These are phyloP conservation scores for Macrolepiota albuminosa DNA, from an alignment of 768 basidiomycete genomes.

Conservation along the genomic window DNA sequence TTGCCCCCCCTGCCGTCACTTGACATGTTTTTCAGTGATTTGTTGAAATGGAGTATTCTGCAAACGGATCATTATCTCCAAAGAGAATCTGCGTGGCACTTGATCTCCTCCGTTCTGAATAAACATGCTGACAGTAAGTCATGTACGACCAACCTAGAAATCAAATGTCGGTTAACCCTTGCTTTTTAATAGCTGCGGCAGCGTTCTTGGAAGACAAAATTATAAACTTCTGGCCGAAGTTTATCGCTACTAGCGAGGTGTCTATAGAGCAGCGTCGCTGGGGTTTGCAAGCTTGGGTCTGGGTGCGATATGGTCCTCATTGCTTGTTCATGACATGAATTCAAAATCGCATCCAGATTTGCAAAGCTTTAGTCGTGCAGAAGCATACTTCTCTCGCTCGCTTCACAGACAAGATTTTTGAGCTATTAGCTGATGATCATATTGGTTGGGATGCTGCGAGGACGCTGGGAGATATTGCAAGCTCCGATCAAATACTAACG, in stretches of 20 bases:
- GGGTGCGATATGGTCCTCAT: slow-evolving; percentile 41
- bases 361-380: slow-evolving; percentile 74
- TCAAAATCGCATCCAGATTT: slow-evolving; percentile 43
- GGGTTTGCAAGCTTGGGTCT: slow-evolving; percentile 60
- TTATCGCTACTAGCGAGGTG: slow-evolving; percentile 33
- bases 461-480: slow-evolving; percentile 63
- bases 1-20: slow-evolving; percentile 44
- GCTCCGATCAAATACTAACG: slow-evolving; percentile 57
- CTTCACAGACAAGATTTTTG: slow-evolving; percentile 63
- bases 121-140: slow-evolving; percentile 65
- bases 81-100: slow-evolving; percentile 48
- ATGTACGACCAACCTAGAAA: neutral
- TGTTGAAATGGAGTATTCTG: slow-evolving; percentile 59
- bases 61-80: slow-evolving; percentile 45
- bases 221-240: slow-evolving; percentile 42
- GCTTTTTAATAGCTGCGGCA: slow-evolving; percentile 33
- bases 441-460: slow-evolving; percentile 74
- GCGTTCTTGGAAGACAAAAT: slow-evolving; percentile 40
- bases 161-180: neutral
- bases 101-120: slow-evolving; percentile 71
- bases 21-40: slow-evolving; percentile 43
- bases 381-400: slow-evolving; percentile 54
- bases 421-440: slow-evolving; percentile 58
- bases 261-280: slow-evolving; percentile 37
- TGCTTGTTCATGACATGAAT: neutral